Conservation (phyloP, 164 flowering plant species). For the Brasenia schreberi region DNA sequence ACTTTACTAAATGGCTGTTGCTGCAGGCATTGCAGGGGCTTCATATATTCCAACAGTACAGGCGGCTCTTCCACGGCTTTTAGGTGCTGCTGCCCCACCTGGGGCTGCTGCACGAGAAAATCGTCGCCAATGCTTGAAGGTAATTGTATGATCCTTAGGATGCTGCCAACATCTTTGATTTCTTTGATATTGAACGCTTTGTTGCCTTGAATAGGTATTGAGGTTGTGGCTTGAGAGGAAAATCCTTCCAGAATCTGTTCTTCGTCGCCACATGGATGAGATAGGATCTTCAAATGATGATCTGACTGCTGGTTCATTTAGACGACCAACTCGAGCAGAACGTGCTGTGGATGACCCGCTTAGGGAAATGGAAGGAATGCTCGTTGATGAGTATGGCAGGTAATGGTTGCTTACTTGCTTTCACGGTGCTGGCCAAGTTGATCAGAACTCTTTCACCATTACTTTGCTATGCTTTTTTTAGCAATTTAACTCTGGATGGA, state of each 20-base stretch:
- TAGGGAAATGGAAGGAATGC: constrained; percentile 98
- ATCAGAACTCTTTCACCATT: too few relatives aligned
- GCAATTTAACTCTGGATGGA: too few relatives aligned
- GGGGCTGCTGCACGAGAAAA: constrained; percentile 88
- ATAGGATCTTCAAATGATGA: constrained; percentile 73
- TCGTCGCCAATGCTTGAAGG: constrained; percentile 95
- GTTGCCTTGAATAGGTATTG: constrained; percentile 43
- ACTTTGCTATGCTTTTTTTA: too few relatives aligned
- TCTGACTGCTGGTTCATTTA: constrained; percentile 32
- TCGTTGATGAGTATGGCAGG: constrained; percentile 99
- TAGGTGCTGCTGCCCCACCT: constrained; percentile 92
- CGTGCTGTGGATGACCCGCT: constrained; percentile 96
- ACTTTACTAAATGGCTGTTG: neutral
- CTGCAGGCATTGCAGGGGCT: constrained; percentile 83
- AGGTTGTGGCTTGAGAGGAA: constrained; percentile 96
- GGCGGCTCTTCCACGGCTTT: constrained; percentile 85
- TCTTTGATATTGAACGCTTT: neutral
- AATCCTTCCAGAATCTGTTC: constrained; percentile 73
- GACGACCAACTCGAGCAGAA: constrained; percentile 86
- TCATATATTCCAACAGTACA: constrained; percentile 86
- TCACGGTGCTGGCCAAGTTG: too few relatives aligned
- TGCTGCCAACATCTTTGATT: neutral
- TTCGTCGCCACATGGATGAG: constrained; percentile 76
- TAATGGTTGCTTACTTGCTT: constrained; percentile 9
- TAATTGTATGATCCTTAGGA: constrained; percentile 4